A percentile compares a stretch with the other conserved stretches of the same genome.
These are phyloP conservation scores for Arthrobotrys entomopaga DNA, from an alignment of 2,329 filamentous ascomycete genomes.

Conservation along the genomic window DNA sequence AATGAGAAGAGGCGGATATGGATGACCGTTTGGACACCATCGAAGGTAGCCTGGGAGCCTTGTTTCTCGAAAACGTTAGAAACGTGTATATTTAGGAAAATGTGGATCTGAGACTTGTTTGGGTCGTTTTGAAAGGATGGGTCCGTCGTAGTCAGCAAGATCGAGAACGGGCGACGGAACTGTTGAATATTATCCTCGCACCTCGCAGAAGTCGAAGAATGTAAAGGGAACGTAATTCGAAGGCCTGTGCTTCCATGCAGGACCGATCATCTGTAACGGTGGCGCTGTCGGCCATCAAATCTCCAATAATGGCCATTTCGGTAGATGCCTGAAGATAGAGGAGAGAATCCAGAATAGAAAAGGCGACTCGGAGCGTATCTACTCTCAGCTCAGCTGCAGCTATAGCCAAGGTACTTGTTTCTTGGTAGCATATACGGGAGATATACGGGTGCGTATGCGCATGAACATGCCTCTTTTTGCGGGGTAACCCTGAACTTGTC, in stretches of 20 bases:
- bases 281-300: conserved; percentile 33
- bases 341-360: conserved; percentile 2
- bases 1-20: conserved; percentile 27
- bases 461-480: conserved; percentile 53
- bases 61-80: conserved; percentile 21
- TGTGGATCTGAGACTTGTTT: conserved; percentile 26
- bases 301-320: conserved; percentile 27
- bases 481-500: conserved; percentile 48
- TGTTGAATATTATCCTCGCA: conserved; percentile 1
- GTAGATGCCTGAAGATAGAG: conserved; percentile 50
- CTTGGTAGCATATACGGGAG: conserved; percentile 6
- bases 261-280: conserved; percentile 42
- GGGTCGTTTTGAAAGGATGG: not conserved
- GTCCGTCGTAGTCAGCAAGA: conserved; percentile 10
- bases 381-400: not conserved
- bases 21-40: not conserved
- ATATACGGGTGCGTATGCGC: conserved; percentile 20
- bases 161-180: not conserved
- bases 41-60: conserved; percentile 49
- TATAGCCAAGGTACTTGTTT: not conserved
- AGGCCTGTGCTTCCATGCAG: conserved; percentile 35
- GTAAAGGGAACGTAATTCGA: conserved; percentile 42
- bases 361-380: conserved; percentile 4
- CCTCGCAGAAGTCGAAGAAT: conserved; percentile 20
- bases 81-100: conserved; percentile 32